Base-by-base conservation (phyloP, 2,329 filamentous ascomycete genomes). In the Aspergillus intermedius region DNA sequence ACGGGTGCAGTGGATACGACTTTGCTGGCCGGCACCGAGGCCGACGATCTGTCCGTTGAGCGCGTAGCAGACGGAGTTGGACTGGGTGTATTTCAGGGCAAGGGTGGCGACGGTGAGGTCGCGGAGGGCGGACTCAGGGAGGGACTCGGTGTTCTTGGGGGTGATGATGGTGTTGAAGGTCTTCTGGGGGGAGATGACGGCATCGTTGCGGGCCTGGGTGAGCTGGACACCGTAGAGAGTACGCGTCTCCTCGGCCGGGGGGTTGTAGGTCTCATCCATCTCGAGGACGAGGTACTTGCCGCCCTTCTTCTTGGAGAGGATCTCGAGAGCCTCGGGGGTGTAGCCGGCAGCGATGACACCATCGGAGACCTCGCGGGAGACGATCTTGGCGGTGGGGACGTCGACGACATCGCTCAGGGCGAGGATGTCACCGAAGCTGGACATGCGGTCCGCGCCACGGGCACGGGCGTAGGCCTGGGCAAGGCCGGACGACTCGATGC, bases 1-100 rank as follows among this genome's bases (percentile, higher is more conserved):
- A 57, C 93, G 86, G 39, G 93, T 98, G 82, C 93, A 98, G 80
- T 98, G 93, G 61, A 98, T 98, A 60, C 93, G 87, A 53, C 88
- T 95, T 75, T 98, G 93, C 73, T 98, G 93, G 52, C 93, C 93
- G 48, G 93, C 93, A 57, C 93, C 93, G 48, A 98, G 83, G 57
- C 93, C 93, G 60, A 98, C 80, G 61, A 97, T 81, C 73, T 97
- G 93, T 43, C 93, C 93, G 63, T 95, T 91, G 55, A 89, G 78
- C 48, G 93, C 91, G 68, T 97, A 98, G 81, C 91, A 97, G 55
- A 98, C 93, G 22, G 91, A 96, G 81, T 98, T 98, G 67, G 90
- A 95, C 75, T 98, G 91, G 1, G 93, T 98, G 77, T 95, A 98
- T 76, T 98, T 98, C 62, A 97, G 80, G 30, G 93, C 90, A 65